phyloP scores from a whole-genome alignment of 164 flowering plant species.

The Chloranthus sessilifolius region DNA sequence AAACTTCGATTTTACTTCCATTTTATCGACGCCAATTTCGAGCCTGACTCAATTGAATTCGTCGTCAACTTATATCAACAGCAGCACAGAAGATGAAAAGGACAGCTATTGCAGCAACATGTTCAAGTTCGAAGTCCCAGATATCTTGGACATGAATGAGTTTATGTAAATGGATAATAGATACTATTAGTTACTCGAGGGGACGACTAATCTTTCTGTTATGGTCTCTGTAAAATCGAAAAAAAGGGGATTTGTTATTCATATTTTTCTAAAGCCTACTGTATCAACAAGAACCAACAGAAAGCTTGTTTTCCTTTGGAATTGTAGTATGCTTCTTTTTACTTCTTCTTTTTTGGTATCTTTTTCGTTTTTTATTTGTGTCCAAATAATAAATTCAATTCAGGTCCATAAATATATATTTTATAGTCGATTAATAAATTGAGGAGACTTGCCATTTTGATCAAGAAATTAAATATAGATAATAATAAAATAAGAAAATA shows the following conservation, averaged over 20 bases:
- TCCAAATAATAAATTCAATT: neutral
- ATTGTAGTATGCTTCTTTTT: too few relatives aligned
- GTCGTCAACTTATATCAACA: constrained; percentile 23
- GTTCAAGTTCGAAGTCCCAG: constrained; percentile 51
- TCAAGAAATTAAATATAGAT: too few relatives aligned
- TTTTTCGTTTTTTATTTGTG: neutral
- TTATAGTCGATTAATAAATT: too few relatives aligned
- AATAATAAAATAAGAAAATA: neutral
- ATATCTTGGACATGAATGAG: constrained; percentile 35
- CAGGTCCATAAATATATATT: too few relatives aligned
- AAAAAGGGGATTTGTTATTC: too few relatives aligned
- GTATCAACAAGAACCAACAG: too few relatives aligned
- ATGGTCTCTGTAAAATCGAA: constrained; percentile 15
- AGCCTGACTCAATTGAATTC: constrained; percentile 53
- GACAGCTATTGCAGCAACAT: constrained; percentile 55
- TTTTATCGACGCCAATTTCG: constrained; percentile 53
- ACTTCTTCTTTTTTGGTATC: too few relatives aligned
- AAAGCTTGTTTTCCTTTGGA: too few relatives aligned
- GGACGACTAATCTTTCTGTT: constrained; percentile 4
- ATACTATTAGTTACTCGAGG: too few relatives aligned
- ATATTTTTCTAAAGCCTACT: too few relatives aligned
- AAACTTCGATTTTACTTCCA: constrained; percentile 29
- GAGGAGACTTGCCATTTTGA: too few relatives aligned
- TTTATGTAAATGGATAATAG: too few relatives aligned
- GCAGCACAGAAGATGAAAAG: constrained; percentile 45